These are phyloP conservation scores for Podospora anserina DNA, from an alignment of 495 filamentous ascomycete genomes.

Conservation along the genomic window DNA sequence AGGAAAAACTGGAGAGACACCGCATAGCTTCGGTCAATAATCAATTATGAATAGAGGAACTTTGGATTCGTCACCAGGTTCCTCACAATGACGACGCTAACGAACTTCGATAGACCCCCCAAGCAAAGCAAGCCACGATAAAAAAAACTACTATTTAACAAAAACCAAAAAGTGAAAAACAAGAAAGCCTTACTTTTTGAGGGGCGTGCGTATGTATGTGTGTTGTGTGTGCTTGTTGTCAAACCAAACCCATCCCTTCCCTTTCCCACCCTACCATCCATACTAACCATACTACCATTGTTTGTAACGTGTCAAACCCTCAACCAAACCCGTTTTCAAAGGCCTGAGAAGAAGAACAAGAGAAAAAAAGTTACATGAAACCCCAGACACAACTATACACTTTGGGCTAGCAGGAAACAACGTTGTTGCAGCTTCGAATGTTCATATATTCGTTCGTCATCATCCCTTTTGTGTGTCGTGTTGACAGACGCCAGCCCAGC, in stretches of 20 bases:
- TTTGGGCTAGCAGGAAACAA: not conserved
- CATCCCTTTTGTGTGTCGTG: not conserved
- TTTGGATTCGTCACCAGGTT: not conserved
- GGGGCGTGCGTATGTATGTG: not conserved
- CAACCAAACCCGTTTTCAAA: not conserved
- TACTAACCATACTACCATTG: not conserved
- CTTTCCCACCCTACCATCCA: not conserved
- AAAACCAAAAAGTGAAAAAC: not conserved
- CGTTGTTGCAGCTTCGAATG: not conserved
- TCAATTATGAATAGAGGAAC: not conserved
- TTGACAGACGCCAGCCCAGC: not conserved
- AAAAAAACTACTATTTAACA: not conserved
- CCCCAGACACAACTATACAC: not conserved
- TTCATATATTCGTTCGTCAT: conserved; percentile 10
- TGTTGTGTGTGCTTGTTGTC: not conserved
- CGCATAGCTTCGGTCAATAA: no score
- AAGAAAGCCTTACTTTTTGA: not conserved
- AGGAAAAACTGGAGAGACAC: no score
- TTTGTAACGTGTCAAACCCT: not conserved
- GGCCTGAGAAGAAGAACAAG: not conserved
- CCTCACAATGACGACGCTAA: not conserved
- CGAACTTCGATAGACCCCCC: no score
- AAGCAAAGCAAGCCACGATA: not conserved
- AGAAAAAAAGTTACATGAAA: not conserved
- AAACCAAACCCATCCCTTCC: not conserved